Base-by-base conservation (phyloP, 306 rosid species). In the Quercus cerris region DNA sequence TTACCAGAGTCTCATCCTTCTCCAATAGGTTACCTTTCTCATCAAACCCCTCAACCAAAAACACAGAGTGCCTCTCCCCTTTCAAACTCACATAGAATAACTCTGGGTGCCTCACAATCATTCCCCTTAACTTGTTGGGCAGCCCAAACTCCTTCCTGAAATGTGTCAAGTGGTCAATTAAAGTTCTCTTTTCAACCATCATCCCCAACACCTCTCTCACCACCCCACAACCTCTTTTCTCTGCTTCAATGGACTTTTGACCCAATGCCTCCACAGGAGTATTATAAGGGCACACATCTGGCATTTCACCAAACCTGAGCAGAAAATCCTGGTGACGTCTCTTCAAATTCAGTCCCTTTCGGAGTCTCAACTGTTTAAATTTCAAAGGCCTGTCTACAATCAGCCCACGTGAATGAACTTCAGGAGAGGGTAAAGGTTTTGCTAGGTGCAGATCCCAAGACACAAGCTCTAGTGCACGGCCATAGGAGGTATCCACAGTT, bases 391-490 rank as follows among this genome's bases (percentile, higher is more conserved):
- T 88, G 31, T 91, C 98, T 18, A 94, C 97, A 71, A 94, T 92
- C 33, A 94, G 87, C 76, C 71, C 91, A 77, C 1, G 81, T 25
- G 93, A 81, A 51, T 35, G 83, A 71, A 77, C 73, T 74, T 83
- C 69, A 51, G 71, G 88, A 69, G 87, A 70, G 0, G 87, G 90
- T 75, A 91, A 77, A 52, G 92, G 86, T 79, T 80, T 91, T 46
- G 92, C 92, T 85, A 94, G 84, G 83, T 83, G 71, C 15, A 74
- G 49, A 76, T 91, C 95, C 94, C 97, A 91, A 1, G 86, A 76
- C 68, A 91, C 97, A 83, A 94, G 98, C 87, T 94, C 97, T 77
- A 94, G 90, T n/a, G 98, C 97, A 75, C 90, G 86, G 22, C 98
- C 98, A 81, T 91, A 92, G 15, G 97, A 90, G 70, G 98, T 91